Conservation (phyloP, 768 basidiomycete species). For the Mycena leptocephala region DNA sequence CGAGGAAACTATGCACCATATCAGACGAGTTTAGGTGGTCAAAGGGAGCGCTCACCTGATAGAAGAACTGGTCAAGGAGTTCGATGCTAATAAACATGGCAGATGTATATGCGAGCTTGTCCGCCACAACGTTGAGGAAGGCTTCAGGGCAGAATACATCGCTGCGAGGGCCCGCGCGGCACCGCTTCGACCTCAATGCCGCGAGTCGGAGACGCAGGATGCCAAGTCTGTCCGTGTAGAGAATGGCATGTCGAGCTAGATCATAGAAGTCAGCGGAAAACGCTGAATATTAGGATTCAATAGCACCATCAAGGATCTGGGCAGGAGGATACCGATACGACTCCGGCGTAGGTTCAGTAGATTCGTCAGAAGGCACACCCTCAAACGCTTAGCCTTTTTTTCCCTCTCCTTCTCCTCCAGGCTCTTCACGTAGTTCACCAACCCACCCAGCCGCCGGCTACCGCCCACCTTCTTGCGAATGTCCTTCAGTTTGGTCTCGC, state of each 20-base stretch:
- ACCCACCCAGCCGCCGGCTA: constrained; percentile 78
- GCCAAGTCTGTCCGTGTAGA: constrained; percentile 86
- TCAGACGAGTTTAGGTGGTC: background rate
- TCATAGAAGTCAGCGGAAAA: constrained; percentile 28
- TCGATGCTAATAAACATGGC: constrained; percentile 99
- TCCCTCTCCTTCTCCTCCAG: constrained; percentile 86
- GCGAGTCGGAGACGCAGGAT: constrained; percentile 90
- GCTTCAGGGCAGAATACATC: constrained; percentile 96
- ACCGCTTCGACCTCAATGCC: constrained; percentile 92
- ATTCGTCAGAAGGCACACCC: constrained; percentile 52
- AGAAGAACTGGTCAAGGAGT: constrained; percentile 98
- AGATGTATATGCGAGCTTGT: constrained; percentile 96
- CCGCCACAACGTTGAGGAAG: constrained; percentile 96
- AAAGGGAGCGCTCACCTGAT: constrained; percentile 75
- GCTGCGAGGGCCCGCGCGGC: constrained; percentile 89
- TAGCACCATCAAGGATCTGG: constrained; percentile 90
- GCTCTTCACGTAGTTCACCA: constrained; percentile 87
- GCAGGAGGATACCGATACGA: constrained; percentile 94
- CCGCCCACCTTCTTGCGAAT: constrained; percentile 94
- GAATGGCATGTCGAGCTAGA: constrained; percentile 91
- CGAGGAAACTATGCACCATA: constrained; percentile 84
- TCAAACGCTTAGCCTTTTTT: constrained; percentile 68
- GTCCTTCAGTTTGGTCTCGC: constrained; percentile 89
- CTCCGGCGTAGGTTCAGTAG: constrained; percentile 65
- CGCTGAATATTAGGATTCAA: background rate